Percentiles rank a stretch among this genome's conserved stretches.
These are phyloP conservation scores for Fusarium liriodendri DNA, from an alignment of 2,329 filamentous ascomycete species.

Conservation along the genomic window DNA sequence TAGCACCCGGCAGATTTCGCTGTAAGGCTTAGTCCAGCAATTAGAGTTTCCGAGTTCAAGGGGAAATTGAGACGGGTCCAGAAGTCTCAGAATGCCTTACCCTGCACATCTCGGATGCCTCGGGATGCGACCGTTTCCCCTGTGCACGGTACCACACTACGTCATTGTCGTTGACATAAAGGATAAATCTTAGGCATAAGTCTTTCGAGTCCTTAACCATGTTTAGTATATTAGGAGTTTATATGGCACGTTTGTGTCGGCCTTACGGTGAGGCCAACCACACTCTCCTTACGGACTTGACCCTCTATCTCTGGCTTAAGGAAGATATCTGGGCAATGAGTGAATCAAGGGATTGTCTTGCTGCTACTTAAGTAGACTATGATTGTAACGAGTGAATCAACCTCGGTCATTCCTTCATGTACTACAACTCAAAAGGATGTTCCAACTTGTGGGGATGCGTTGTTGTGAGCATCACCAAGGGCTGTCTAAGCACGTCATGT, in stretches of 20 bases:
- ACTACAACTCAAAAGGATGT: background rate
- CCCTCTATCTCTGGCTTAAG: background rate
- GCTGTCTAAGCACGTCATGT: background rate
- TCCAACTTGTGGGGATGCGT: background rate
- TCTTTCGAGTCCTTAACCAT: too few relatives aligned
- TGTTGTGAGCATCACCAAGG: background rate
- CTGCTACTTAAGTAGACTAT: too few relatives aligned
- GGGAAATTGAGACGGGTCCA: background rate
- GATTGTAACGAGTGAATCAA: too few relatives aligned
- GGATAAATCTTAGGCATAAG: background rate
- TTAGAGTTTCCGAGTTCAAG: background rate
- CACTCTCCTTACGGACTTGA: background rate
- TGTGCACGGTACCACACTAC: background rate
- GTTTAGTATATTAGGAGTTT: background rate
- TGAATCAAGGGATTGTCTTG: background rate
- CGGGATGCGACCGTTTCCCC: background rate
- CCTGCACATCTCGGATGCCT: background rate
- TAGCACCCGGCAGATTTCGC: background rate
- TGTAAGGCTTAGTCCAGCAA: background rate
- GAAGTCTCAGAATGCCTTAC: background rate
- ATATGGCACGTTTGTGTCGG: background rate
- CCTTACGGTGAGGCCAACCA: background rate
- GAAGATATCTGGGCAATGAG: background rate
- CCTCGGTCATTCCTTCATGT: too few relatives aligned
- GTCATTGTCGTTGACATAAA: background rate